These are phyloP conservation scores for Silene noctiflora DNA, from an alignment of 179 eudicot genomes.

Conservation along the genomic window DNA sequence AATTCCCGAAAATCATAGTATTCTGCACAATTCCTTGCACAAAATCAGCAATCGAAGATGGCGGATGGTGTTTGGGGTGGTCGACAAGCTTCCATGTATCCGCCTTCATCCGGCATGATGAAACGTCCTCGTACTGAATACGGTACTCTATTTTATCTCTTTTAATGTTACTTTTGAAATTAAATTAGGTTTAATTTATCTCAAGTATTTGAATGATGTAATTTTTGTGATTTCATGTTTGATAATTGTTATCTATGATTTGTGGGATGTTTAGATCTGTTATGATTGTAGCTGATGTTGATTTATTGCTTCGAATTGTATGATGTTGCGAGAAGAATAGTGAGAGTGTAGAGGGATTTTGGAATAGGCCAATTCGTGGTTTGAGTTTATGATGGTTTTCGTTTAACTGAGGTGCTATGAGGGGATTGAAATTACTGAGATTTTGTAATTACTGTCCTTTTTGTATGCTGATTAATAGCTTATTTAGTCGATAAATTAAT, in stretches of 20 bases:
- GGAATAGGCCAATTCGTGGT: not conserved
- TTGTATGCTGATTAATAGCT: not conserved
- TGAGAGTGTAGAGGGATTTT: not conserved
- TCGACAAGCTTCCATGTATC: conserved; percentile 22
- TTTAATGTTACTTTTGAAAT: not conserved
- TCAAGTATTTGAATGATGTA: not conserved
- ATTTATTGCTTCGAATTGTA: not conserved
- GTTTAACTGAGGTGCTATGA: not conserved
- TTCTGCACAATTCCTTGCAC: not conserved
- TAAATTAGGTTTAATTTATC: not conserved
- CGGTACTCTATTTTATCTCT: conserved; percentile 9
- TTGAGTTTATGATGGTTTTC: not conserved
- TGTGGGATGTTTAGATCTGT: not conserved
- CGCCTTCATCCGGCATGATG: conserved; percentile 20
- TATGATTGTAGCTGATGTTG: not conserved
- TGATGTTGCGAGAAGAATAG: not conserved
- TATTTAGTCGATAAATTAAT: not conserved
- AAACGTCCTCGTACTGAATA: conserved; percentile 29
- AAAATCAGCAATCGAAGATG: not conserved
- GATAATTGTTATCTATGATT: not conserved
- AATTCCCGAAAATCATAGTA: not conserved
- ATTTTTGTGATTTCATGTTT: not conserved
- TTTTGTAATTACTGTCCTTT: not conserved
- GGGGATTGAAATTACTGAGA: not conserved
- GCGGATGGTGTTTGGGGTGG: conserved; percentile 28